phyloP scores from a whole-genome alignment of 345 rosid genomes.

The Dipteronia dyeriana region DNA sequence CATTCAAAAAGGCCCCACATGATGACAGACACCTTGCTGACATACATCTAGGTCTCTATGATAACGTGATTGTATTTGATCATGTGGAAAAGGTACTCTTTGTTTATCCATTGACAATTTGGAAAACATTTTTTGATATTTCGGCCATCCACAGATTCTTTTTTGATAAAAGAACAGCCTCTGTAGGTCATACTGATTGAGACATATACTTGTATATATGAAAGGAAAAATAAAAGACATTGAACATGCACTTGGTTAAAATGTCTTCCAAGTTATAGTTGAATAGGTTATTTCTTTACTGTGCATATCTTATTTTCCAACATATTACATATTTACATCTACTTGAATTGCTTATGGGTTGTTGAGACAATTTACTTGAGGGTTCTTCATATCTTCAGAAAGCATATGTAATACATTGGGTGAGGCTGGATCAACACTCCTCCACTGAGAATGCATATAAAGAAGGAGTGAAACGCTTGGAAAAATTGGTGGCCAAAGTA shows the following conservation, averaged over 20 bases:
- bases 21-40: constrained; percentile 91
- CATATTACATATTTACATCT: not conserved
- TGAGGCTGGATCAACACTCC: constrained; percentile 47
- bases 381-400: constrained; percentile 33
- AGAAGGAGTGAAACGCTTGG: constrained; percentile 49
- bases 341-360: not conserved
- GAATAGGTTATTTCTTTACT: not conserved
- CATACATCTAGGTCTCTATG: constrained; percentile 84
- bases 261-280: not conserved
- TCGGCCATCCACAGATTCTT: not conserved
- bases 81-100: constrained; percentile 77
- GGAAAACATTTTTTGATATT: not conserved
- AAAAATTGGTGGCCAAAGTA: constrained; percentile 45
- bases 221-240: not conserved
- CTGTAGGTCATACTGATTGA: not conserved
- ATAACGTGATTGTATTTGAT: constrained; percentile 79
- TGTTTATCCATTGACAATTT: not conserved
- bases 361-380: not conserved
- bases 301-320: not conserved
- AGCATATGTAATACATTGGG: constrained; percentile 64
- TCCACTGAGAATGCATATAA: constrained; percentile 51
- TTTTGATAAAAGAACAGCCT: not conserved
- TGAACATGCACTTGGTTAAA: not conserved
- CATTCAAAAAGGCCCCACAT: constrained; percentile 67
- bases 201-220: not conserved